Base-by-base conservation (phyloP, 805 yeast genomes). In the Babjeviella inositovora region DNA sequence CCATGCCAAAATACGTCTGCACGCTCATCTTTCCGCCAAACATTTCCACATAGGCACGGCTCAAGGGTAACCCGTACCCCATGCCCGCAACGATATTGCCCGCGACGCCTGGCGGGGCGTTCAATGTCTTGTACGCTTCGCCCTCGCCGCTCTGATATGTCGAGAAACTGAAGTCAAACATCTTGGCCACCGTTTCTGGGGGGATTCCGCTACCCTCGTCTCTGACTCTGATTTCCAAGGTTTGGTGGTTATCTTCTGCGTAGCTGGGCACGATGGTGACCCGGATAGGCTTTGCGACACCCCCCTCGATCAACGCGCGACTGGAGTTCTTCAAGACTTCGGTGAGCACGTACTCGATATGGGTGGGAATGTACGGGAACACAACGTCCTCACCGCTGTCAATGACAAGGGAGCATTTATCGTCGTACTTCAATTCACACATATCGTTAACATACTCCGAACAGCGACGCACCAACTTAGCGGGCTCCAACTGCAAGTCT, bases 1-100 rank as follows among this genome's bases (percentile, higher is more conserved):
- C 93, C 59, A 70, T 60, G 2, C 90, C 87, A 46, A 63, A 63
- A 28, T 75, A 59, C 22, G 75, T 68, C 41, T 77, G 82, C 14
- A 80, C 53, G 28, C 69, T 69, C 23, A 80, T 55, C 21, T 53
- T 55, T 3, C 90, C 90, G 19, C 74, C 75, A 41, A 77, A 75
- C 40, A 74, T 59, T 37, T 70, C 77, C 15, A 75, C 69, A 36
- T 77, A 77, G 0, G 81, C 75, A 34, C 68, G 53, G 29, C 85
- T 77, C 31, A 87, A 52, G 5, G 97, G 97, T 26, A 87, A 47
- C 0, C 98, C 98, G 41, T 82, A 87, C 1, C 97, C 97, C 79
- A 90, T 77, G 0, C 98, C 98, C 0, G 96, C 94, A 17, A 87
- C 69, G 6, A 62, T 53, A 35, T 63, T 63, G 2, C 79, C 75